A percentile compares a stretch with the other conserved stretches of the same genome.
phyloP scores from a whole-genome alignment of 805 yeast genomes.

The Scheffersomyces stipitis region DNA sequence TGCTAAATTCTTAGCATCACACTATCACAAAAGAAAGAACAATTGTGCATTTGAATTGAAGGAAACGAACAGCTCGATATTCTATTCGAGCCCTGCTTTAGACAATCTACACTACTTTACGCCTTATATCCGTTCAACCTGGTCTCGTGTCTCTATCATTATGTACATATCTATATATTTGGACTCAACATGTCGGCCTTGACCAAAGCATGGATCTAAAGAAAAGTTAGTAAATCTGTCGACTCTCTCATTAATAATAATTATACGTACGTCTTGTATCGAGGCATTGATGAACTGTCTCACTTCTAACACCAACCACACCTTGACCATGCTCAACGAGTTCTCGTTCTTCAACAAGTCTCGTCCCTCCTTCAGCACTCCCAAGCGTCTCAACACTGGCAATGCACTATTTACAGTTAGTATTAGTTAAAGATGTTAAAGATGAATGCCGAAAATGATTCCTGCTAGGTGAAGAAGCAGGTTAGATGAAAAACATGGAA shows the following conservation, averaged over 20 bases:
- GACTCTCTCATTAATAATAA: background rate
- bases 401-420: conserved; percentile 55
- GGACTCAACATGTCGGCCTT: conserved; percentile 49
- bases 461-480: background rate
- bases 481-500: conserved; percentile 6
- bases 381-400: conserved; percentile 81
- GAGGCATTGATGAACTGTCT: conserved; percentile 84
- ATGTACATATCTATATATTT: conserved; percentile 28
- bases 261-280: conserved; percentile 65
- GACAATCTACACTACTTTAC: too few species aligned
- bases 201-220: conserved; percentile 39
- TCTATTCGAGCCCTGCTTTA: too few species aligned
- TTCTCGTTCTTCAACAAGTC: conserved; percentile 55
- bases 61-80: too few species aligned
- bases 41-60: too few species aligned
- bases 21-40: too few species aligned
- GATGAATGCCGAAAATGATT: too few species aligned
- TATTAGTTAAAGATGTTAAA: conserved; percentile 7
- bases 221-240: conserved; percentile 12
- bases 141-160: too few species aligned
- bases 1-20: too few species aligned
- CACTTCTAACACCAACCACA: conserved; percentile 88
- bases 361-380: conserved; percentile 64
- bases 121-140: too few species aligned
- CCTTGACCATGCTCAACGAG: conserved; percentile 78